Evolutionary conservation across 768 basidiomycete species (phyloP), one percentile per base, ranked within the genome.

Genomic region (Termitomyces sp.): DNA sequence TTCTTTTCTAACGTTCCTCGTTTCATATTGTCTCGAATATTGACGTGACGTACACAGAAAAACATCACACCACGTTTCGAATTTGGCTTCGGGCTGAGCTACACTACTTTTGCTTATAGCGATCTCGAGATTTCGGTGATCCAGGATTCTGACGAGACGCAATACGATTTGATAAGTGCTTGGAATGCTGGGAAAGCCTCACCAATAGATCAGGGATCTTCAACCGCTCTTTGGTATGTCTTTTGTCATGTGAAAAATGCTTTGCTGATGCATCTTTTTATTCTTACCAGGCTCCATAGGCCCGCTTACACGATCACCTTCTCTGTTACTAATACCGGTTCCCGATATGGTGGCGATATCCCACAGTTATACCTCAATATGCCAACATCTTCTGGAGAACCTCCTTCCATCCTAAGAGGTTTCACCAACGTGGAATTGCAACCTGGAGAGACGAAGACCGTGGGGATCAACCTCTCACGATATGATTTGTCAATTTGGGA

Each of bases 41-140:
- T 50, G 26, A 52, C 22, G 24, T 6, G 36, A n/a, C n/a, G 2
- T 26, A 2, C 54, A 31, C 34, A 87, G 81, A 74, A 82, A 70
- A 81, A 86, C 60, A 90, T 92, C 61, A 78, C 77, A 0, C 92
- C 92, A 4, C 88, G 89, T 37, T 93, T 84, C 65, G 90, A 92
- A 66, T 98, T 98, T 68, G 94, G 94, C 5, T 95, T 86, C 67
- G 94, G 94, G 0, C 69, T 95, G 66, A 89, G 86, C 56, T 98
- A 97, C 74, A 88, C 94, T 39, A 80, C 72, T 2, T 98, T 95
- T 69, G 70, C 80, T 33, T 95, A 92, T 69, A 82, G 77, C 44
- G 73, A 79, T 33, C 73, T 94, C 12, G 62, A 75, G 3, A 71
- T 90, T 34, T 67, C 66, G 16, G 73, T 75, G 55, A 68, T 88